A percentile compares a stretch with the other conserved stretches of the same genome.
Evolutionary conservation across 768 basidiomycete species (phyloP).

Genomic region (Lactarius hatsudake): DNA sequence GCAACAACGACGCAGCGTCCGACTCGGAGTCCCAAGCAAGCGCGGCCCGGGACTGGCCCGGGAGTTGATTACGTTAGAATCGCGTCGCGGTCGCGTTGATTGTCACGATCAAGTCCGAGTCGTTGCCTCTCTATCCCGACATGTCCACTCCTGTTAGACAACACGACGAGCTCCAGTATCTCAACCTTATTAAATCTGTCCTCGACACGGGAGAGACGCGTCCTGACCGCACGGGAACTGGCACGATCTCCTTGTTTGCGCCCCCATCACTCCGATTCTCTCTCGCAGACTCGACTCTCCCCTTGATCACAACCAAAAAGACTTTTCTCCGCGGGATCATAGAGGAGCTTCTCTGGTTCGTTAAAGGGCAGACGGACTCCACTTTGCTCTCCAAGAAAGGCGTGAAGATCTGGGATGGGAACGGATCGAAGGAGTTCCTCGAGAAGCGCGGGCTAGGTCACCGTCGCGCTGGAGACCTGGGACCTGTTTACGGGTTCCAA

Average conservation of each 20-base stretch:
- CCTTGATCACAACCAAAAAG: constrained; percentile 92
- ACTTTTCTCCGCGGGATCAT: constrained; percentile 89
- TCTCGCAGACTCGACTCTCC: constrained; percentile 69
- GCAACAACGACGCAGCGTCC: neutral
- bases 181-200: constrained; percentile 74
- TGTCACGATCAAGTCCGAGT: neutral
- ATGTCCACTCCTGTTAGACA: constrained; percentile 10
- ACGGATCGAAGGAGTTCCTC: constrained; percentile 84
- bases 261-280: constrained; percentile 90
- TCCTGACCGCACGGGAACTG: constrained; percentile 92
- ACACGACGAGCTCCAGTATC: constrained; percentile 91
- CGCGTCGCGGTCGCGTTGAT: constrained; percentile 16
- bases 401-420: constrained; percentile 97
- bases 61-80: constrained; percentile 17
- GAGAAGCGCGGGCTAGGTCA: constrained; percentile 82
- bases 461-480: constrained; percentile 86
- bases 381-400: constrained; percentile 72
- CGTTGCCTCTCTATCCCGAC: neutral
- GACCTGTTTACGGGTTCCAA: constrained; percentile 96
- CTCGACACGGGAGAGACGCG: constrained; percentile 73
- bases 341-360: constrained; percentile 95
- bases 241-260: constrained; percentile 89
- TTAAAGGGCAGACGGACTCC: constrained; percentile 81
- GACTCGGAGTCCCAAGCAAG: neutral
- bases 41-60: neutral